These are phyloP conservation scores for Paracoccidioides lutzii DNA, from an alignment of 2,329 filamentous ascomycete genomes.

Conservation along the genomic window DNA sequence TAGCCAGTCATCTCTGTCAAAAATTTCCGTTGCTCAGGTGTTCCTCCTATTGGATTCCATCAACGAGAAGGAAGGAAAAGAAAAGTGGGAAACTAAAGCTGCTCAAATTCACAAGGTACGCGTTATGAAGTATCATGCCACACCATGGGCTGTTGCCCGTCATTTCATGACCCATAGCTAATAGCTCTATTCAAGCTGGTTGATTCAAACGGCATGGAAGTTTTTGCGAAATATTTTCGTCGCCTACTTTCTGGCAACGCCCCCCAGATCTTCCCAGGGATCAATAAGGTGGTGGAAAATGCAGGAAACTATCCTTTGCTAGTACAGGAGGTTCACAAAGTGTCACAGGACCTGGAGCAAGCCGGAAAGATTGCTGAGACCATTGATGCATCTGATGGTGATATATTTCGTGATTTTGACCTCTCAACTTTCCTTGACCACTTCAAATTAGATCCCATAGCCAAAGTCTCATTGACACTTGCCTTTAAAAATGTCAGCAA, in stretches of 20 bases:
- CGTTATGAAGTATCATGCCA: not conserved
- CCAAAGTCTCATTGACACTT: constrained; percentile 75
- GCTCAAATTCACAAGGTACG: constrained; percentile 82
- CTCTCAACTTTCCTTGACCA: constrained; percentile 91
- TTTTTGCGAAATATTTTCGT: constrained; percentile 90
- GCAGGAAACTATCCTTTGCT: constrained; percentile 75
- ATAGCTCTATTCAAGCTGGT: constrained; percentile 51
- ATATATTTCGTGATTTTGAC: constrained; percentile 92
- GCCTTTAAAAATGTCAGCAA: constrained; percentile 77
- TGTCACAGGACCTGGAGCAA: constrained; percentile 67
- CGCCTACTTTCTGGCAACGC: constrained; percentile 87
- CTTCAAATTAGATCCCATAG: constrained; percentile 80
- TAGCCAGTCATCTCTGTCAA: constrained; percentile 56
- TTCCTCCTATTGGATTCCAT: constrained; percentile 88
- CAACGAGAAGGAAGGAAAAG: constrained; percentile 82
- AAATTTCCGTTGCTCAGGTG: constrained; percentile 90
- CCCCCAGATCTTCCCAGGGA: constrained; percentile 73
- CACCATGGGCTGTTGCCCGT: not conserved
- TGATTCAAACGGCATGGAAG: constrained; percentile 98
- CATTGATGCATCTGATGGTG: constrained; percentile 78
- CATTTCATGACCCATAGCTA: constrained; percentile 2
- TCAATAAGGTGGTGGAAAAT: constrained; percentile 59
- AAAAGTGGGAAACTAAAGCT: constrained; percentile 84
- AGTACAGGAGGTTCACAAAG: constrained; percentile 71
- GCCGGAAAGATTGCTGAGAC: constrained; percentile 85